Evolutionary conservation across 148 eudicot species (phyloP).

Genomic region (Mesembryanthemum crystallinum): DNA sequence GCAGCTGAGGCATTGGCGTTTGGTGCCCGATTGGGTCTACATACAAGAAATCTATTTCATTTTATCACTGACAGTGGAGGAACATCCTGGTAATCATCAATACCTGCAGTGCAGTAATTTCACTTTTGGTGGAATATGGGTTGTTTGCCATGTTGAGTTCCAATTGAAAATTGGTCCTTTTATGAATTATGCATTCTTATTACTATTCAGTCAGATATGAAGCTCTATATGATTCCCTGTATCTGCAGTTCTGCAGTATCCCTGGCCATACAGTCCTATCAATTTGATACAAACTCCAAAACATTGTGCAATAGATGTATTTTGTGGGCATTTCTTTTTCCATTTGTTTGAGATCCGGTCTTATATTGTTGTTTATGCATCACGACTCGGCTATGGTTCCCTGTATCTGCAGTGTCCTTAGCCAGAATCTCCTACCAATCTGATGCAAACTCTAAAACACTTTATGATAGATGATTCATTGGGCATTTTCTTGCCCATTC

Average conservation of each 20-base stretch:
- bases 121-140: not conserved
- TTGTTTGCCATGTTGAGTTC: not conserved
- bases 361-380: not conserved
- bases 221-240: too few species aligned
- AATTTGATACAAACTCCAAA: too few species aligned
- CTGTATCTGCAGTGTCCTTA: too few species aligned
- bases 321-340: too few species aligned
- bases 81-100: conserved; percentile 75
- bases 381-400: not conserved
- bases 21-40: conserved; percentile 88
- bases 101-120: not conserved
- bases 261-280: too few species aligned
- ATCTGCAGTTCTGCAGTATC: too few species aligned
- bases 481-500: too few species aligned
- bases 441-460: too few species aligned
- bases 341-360: too few species aligned
- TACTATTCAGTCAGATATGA: not conserved
- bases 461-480: too few species aligned
- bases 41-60: conserved; percentile 68
- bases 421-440: not conserved
- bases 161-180: not conserved
- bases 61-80: conserved; percentile 61
- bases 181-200: not conserved
- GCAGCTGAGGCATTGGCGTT: conserved; percentile 98
- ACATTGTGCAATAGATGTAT: too few species aligned